Base-by-base conservation (phyloP, 306 rosid genomes). In the Pachyrhizus erosus region DNA sequence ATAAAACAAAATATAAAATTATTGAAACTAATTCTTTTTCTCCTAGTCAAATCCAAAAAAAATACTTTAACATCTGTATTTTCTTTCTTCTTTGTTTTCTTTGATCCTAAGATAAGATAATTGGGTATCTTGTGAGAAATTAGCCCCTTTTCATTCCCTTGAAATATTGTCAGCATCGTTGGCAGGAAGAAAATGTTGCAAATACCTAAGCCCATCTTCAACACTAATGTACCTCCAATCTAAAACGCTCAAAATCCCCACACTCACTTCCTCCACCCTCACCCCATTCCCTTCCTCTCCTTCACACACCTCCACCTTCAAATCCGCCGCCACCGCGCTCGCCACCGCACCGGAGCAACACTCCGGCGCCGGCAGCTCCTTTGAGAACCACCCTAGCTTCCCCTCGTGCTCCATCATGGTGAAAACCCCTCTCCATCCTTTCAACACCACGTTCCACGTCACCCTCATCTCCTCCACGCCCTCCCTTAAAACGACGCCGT, bases 161-260 rank as follows among this genome's bases (percentile, higher is more conserved):
- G n/a, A n/a, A n/a, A n/a, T n/a, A n/a, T n/a, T n/a, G n/a, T n/a
- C n/a, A n/a, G n/a, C n/a, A 2, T 33, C 0, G 4, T 17, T 7
- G 2, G 12, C 3, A 2, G 42, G 43, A 68, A 90, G 91, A 76
- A 92, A 92, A 72, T 88, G 95, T 29, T 91, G 92, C 70, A 91
- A 77, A 61, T 91, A 92, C 48, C 89, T 87, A 3, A 92, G 88
- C 8, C 91, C 97, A 86, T 89, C 91, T 2, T 90, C 93, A 17
- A 88, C 73, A 4, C 81, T 45, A 43, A 90, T 75, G 61, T 94
- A 92, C 78, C 97, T 91, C 94, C 96, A 89, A 82, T 70, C 80
- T 14, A 79, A 77, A 37, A 83, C 55, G 31, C 84, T 90, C 89
- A 94, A 34, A 57, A 92, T 90, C 55, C 96, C 97, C 51, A 85